Conservation (phyloP, 129 eudicot species). For the Lactuca sativa region DNA sequence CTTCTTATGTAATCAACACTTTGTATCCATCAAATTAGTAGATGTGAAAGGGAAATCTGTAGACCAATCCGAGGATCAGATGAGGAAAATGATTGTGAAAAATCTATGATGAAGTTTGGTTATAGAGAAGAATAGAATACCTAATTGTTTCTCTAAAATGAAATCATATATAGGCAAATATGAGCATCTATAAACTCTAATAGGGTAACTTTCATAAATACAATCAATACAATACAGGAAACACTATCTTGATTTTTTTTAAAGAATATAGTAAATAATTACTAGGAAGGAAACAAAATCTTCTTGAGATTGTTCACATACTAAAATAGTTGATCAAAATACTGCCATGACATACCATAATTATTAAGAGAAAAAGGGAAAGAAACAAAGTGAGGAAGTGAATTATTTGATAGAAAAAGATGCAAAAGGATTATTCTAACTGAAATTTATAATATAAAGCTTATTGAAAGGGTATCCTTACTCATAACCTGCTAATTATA, state of each 20-base stretch:
- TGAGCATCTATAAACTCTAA: not conserved
- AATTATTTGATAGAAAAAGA: no score
- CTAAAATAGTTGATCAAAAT: not conserved
- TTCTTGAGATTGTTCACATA: not conserved
- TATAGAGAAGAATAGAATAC: not conserved
- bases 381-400: no score
- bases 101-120: not conserved
- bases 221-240: not conserved
- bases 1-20: constrained; percentile 68
- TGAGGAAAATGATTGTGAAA: not conserved
- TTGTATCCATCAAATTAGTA: not conserved
- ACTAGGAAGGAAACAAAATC: not conserved
- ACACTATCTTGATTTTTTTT: not conserved
- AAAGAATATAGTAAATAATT: no score
- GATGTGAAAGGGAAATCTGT: not conserved
- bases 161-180: not conserved
- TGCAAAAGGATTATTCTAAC: no score
- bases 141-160: no score
- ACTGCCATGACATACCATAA: not conserved
- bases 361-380: no score
- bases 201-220: not conserved
- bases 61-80: not conserved
- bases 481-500: no score
- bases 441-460: no score
- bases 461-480: no score